Percentiles rank a stretch among this genome's conserved stretches.
Conservation (phyloP, 352 stramenopile species). For the Thalassiosira mediterranea region DNA sequence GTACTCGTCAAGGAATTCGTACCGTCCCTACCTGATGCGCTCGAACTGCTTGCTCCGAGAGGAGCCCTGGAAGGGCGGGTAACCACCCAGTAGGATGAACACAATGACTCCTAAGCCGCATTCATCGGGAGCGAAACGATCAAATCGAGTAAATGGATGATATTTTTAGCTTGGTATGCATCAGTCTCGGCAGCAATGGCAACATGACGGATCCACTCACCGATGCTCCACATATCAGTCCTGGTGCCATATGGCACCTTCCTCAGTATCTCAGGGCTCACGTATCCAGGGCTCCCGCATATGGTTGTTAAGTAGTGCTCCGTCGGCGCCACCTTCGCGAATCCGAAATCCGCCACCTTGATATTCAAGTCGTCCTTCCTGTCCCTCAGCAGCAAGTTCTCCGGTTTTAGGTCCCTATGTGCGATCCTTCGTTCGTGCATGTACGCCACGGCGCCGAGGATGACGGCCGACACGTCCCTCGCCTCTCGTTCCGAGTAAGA, state of each 20-base stretch:
- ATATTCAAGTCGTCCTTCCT: conserved; percentile 47
- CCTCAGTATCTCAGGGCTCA: conserved; percentile 79
- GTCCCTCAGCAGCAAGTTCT: conserved; percentile 20
- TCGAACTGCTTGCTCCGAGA: no score
- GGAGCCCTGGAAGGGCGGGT: conserved; percentile 95
- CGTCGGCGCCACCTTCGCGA: conserved; percentile 54
- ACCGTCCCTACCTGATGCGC: no score
- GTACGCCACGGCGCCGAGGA: conserved; percentile 93
- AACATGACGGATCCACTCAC: no score
- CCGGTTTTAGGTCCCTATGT: conserved; percentile 90
- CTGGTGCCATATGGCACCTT: conserved; percentile 62
- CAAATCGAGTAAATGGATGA: no score
- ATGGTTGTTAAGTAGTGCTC: conserved; percentile 57
- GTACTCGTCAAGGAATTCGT: no score
- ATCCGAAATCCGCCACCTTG: conserved; percentile 74
- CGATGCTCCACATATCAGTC: conserved; percentile 79
- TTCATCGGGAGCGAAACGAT: no score
- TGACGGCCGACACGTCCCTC: conserved; percentile 89
- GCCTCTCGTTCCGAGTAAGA: conserved; percentile 96
- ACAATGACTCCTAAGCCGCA: conserved; percentile 71
- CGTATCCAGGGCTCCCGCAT: conserved; percentile 66
- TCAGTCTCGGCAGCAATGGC: no score
- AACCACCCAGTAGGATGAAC: conserved; percentile 80
- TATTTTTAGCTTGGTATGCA: no score
- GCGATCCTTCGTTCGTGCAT: conserved; percentile 91